Evolutionary conservation across 2,329 filamentous ascomycete species (phyloP).

Genomic region (Pyrenophora teres): DNA sequence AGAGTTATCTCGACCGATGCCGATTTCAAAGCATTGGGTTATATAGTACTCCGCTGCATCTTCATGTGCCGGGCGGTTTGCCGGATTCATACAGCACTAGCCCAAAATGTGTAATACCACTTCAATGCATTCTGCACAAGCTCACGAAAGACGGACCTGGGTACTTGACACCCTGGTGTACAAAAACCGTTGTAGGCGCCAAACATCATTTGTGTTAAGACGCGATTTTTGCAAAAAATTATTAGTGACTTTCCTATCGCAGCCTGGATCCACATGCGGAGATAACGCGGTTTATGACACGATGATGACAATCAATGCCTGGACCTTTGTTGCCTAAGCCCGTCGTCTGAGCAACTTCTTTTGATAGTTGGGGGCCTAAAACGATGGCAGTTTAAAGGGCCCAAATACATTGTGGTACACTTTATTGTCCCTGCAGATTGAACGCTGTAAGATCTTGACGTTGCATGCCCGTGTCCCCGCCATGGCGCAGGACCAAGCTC

Average conservation of each 20-base stretch:
- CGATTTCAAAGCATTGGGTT: background rate
- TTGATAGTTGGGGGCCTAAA: no score
- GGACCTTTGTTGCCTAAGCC: background rate
- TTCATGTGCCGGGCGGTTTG: background rate
- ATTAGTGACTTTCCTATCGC: background rate
- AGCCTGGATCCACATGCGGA: constrained; percentile 4
- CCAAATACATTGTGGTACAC: background rate
- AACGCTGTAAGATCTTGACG: background rate
- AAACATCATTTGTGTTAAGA: no score
- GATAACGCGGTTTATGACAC: background rate
- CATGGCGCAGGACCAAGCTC: constrained; percentile 5
- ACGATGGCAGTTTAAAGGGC: background rate
- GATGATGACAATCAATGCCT: background rate
- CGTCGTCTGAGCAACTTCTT: no score
- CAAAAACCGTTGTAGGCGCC: no score
- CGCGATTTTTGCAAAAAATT: no score
- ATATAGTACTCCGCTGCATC: background rate
- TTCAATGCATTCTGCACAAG: background rate
- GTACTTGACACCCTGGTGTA: no score
- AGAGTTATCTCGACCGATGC: background rate
- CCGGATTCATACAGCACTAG: background rate
- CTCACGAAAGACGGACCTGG: background rate
- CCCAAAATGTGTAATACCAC: background rate
- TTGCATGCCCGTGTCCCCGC: constrained; percentile 1
- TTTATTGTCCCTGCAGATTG: background rate